These are phyloP conservation scores for Trichoderma afroharzianum DNA, from an alignment of 2,329 filamentous ascomycete species.

Conservation along the genomic window DNA sequence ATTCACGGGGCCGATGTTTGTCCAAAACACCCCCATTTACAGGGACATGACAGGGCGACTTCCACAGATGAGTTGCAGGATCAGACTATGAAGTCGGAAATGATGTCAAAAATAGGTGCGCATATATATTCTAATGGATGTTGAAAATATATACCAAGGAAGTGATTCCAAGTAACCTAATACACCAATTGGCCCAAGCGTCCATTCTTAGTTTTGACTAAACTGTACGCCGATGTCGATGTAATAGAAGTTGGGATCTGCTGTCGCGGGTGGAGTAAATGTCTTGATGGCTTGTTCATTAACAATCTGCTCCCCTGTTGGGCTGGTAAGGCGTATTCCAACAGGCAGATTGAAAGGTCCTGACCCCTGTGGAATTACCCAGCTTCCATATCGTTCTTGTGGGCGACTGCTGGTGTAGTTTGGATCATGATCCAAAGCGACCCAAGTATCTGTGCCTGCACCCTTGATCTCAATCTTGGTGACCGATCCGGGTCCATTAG, in stretches of 20 bases:
- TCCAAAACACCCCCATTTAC: background rate
- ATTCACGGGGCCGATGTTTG: background rate
- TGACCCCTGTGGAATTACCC: background rate
- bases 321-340: conserved; percentile 3
- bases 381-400: conserved; percentile 11
- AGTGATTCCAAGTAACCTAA: background rate
- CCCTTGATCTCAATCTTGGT: conserved; percentile 4
- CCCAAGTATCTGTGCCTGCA: background rate
- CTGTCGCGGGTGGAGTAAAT: background rate
- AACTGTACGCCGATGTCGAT: conserved; percentile 11
- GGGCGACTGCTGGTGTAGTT: conserved; percentile 11
- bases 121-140: background rate
- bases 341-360: conserved; percentile 4
- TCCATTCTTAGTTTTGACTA: background rate
- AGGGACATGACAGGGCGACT: background rate
- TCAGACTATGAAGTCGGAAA: background rate
- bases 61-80: background rate
- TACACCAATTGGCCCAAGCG: background rate
- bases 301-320: conserved; percentile 6
- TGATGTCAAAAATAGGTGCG: background rate
- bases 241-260: conserved; percentile 6
- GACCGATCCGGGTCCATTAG: conserved; percentile 2
- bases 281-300: conserved; percentile 7
- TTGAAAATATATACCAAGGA: background rate
- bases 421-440: conserved; percentile 2